Evolutionary conservation across 2,329 filamentous ascomycete genomes (phyloP).

Genomic region (Laburnicola sp.): DNA sequence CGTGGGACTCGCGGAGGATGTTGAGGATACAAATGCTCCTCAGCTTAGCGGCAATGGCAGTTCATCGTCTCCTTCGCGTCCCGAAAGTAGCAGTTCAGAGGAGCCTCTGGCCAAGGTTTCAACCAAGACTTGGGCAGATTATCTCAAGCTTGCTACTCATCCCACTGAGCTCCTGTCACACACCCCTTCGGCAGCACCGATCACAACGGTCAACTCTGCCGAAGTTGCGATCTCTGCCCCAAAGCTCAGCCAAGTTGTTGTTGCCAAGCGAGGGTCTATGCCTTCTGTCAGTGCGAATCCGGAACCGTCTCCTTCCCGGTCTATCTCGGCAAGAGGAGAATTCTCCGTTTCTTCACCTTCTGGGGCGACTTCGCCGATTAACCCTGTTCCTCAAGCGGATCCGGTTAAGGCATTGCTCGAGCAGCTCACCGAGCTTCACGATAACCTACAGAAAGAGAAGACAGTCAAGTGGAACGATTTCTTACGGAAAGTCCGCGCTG

Average conservation of each 20-base stretch:
- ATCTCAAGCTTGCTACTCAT: conserved; percentile 77
- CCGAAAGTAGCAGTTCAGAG: conserved; percentile 52
- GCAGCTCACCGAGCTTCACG: conserved; percentile 83
- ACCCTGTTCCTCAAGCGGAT: conserved; percentile 59
- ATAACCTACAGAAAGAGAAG: conserved; percentile 77
- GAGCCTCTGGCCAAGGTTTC: conserved; percentile 62
- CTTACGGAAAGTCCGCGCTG: conserved; percentile 81
- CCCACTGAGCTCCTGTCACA: conserved; percentile 84
- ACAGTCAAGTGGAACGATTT: conserved; percentile 89
- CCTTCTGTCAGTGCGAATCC: conserved; percentile 61
- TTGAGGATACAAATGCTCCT: conserved; percentile 17
- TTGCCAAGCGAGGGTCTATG: conserved; percentile 67
- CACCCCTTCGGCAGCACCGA: conserved; percentile 66
- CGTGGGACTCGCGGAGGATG: conserved; percentile 30
- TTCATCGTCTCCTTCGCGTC: conserved; percentile 25
- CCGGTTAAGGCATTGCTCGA: conserved; percentile 79
- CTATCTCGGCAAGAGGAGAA: conserved; percentile 67
- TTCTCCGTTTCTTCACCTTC: conserved; percentile 52
- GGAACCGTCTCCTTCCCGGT: conserved; percentile 59
- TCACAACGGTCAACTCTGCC: conserved; percentile 52
- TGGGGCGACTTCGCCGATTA: conserved; percentile 38
- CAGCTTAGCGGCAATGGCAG: conserved; percentile 18
- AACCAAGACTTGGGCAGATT: conserved; percentile 79
- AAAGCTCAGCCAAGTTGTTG: conserved; percentile 59
- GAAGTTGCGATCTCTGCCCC: conserved; percentile 58